Conservation (phyloP, 2,329 filamentous ascomycete genomes). For the Thielaviopsis populi region DNA sequence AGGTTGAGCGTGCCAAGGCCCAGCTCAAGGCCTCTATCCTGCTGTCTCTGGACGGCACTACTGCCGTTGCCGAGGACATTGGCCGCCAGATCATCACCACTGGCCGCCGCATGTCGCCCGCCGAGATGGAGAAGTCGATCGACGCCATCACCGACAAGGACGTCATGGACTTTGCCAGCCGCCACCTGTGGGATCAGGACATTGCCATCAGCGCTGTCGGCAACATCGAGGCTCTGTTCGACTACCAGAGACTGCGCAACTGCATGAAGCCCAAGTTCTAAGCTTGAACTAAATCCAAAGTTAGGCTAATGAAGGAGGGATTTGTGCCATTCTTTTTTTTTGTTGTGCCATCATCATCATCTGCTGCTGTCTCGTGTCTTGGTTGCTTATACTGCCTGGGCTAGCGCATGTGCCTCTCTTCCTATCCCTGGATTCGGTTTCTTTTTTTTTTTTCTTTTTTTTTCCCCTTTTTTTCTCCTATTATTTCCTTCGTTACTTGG, state of each 20-base stretch:
- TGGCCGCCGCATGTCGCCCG: slow-evolving; percentile 75
- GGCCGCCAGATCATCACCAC: slow-evolving; percentile 97
- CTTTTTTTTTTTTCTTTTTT: background rate
- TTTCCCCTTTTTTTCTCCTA: slow-evolving; percentile 4
- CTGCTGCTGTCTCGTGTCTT: slow-evolving; percentile 13
- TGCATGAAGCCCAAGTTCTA: slow-evolving; percentile 75
- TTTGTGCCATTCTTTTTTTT: slow-evolving; percentile 10
- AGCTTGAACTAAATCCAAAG: slow-evolving; percentile 18
- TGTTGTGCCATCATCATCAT: slow-evolving; percentile 15
- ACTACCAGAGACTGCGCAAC: slow-evolving; percentile 65
- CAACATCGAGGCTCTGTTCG: slow-evolving; percentile 70
- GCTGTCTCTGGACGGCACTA: slow-evolving; percentile 92
- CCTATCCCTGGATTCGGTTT: background rate
- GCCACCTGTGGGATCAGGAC: slow-evolving; percentile 95
- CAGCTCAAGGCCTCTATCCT: slow-evolving; percentile 98
- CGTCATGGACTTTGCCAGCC: slow-evolving; percentile 89
- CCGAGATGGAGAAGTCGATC: slow-evolving; percentile 88
- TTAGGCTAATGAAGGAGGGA: slow-evolving; percentile 16
- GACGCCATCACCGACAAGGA: slow-evolving; percentile 85
- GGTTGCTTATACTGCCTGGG: background rate
- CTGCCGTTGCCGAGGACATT: slow-evolving; percentile 93
- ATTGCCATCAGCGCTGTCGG: slow-evolving; percentile 87
- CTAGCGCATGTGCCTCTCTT: background rate
- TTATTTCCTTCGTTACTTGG: slow-evolving; percentile 15
- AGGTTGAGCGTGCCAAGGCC: slow-evolving; percentile 96